A percentile compares a stretch with the other conserved stretches of the same genome.
Evolutionary conservation across 129 eudicot genomes (phyloP).

Genomic region (Artemisia annua): DNA sequence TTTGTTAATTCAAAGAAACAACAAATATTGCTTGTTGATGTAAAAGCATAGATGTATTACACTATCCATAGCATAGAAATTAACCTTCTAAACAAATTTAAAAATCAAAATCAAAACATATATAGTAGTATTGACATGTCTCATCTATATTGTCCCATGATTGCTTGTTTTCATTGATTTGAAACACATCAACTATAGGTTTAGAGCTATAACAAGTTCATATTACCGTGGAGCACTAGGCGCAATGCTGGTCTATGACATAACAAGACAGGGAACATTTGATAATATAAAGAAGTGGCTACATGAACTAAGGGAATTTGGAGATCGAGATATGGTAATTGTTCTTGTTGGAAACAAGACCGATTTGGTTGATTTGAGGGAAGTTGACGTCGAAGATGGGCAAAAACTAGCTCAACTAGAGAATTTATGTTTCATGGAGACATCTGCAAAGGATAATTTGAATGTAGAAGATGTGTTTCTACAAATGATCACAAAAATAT

Average conservation of each 20-base stretch:
- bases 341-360: slow-evolving; percentile 81
- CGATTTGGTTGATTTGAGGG: slow-evolving; percentile 55
- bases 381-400: slow-evolving; percentile 65
- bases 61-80: no score
- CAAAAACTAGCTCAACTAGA: slow-evolving; percentile 65
- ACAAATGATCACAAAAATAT: slow-evolving; percentile 64
- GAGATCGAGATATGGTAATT: slow-evolving; percentile 60
- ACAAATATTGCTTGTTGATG: no score
- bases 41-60: no score
- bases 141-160: neutral
- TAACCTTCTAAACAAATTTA: no score
- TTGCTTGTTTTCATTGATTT: neutral
- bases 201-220: slow-evolving; percentile 84
- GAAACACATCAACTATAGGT: slow-evolving; percentile 31
- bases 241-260: slow-evolving; percentile 73
- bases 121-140: neutral
- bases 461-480: slow-evolving; percentile 82
- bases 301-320: slow-evolving; percentile 57
- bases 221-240: slow-evolving; percentile 85
- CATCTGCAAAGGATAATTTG: slow-evolving; percentile 71
- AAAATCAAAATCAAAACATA: no score
- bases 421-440: slow-evolving; percentile 66
- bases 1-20: no score
- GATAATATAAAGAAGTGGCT: slow-evolving; percentile 71
- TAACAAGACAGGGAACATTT: slow-evolving; percentile 59